Evolutionary conservation across 1,284 basidiomycete genomes (phyloP), one percentile per base, ranked within the genome.

Genomic region (Lignosus rhinocerotis): DNA sequence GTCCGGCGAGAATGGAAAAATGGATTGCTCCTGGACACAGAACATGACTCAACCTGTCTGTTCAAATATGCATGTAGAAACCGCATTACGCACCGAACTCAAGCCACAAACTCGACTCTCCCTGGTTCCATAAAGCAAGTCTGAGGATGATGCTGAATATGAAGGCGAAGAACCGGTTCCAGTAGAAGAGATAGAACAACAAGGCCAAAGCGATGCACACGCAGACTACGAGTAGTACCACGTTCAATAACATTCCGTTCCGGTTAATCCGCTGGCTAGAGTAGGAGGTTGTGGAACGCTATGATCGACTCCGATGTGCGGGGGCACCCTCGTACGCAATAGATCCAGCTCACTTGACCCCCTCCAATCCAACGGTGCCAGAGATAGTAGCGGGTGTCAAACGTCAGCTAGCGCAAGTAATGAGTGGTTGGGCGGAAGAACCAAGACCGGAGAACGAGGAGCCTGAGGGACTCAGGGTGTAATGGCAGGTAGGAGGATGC

Each of bases 161-260:
- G 55, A 82, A 83, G 10, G 86, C 93, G 58, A 94, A 72, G 48
- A 95, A 76, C 38, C 93, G 85, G 73, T 95, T 95, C 85, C 90
- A 93, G 76, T 90, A 96, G 81, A 96, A 96, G 61, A 93, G 82
- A 72, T 94, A 94, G 59, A 90, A 68, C 53, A 88, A 75, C n/a
- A 88, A 76, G 42, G 83, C 85, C 51, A 93, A 71, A 60, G 89
- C 81, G 57, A 94, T 84, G 66, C 85, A 85, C 55, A 91, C 75
- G 69, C 86, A 87, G 65, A 88, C 82, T 62, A 90, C 80, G 64
- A 95, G 81, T 49, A 96, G 78, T 53, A 83, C 74, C 49, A 71
- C 72, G 73, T 80, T 79, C 50, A 90, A 74, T 84, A 87, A 86
- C 45, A 52, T 58, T 55, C n/a, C 17, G 19, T 30, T 25, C 43